Evolutionary conservation across 1,139 yeast genomes (phyloP), one percentile per base, ranked within the genome.

Genomic region (Yamadazyma atlantica): DNA sequence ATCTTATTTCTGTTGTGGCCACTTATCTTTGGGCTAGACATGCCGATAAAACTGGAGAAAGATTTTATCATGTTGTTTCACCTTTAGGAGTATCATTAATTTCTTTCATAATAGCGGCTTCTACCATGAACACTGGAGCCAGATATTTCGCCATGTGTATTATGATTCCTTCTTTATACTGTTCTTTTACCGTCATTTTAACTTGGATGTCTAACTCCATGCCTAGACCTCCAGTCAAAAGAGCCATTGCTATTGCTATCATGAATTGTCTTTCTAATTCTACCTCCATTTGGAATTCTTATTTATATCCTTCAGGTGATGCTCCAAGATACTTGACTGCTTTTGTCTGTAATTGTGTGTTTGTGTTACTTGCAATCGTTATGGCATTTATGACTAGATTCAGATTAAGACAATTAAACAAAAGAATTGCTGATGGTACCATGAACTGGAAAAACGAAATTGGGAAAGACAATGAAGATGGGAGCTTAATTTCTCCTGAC

Each of bases 131-230:
- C 48, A 73, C 76, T 2, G 83, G 78, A 4, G 82, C 82, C 3
- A 62, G 84, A 42, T 78, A 78, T 48, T 75, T 77, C 44, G 74
- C 82, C 31, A 78, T 78, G 82, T 74, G 80, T 55, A 60, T 78
- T 39, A 75, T 78, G 80, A 73, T 78, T 41, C 81, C 81, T 27
- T 69, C 78, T 1, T 57, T 78, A 38, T 78, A 78, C 52, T 75
- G 80, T 51, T 69, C 82, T 0, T 78, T 75, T 53, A 75, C 79
- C 13, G 69, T 73, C 4, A 72, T 74, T 36, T 62, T 76, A 37
- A 67, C 83, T 2, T 78, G 83, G 81, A 68, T 75, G 64, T 69
- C 81, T 8, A 73, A 74, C 48, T 69, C 70, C 47, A 58, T 62
- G 44, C 72, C 80, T 29, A 62, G 80, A 50, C 80, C 80, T 13